These are phyloP conservation scores for Pseudogymnoascus sp. DNA, from an alignment of 2,329 filamentous ascomycete species.

Conservation along the genomic window DNA sequence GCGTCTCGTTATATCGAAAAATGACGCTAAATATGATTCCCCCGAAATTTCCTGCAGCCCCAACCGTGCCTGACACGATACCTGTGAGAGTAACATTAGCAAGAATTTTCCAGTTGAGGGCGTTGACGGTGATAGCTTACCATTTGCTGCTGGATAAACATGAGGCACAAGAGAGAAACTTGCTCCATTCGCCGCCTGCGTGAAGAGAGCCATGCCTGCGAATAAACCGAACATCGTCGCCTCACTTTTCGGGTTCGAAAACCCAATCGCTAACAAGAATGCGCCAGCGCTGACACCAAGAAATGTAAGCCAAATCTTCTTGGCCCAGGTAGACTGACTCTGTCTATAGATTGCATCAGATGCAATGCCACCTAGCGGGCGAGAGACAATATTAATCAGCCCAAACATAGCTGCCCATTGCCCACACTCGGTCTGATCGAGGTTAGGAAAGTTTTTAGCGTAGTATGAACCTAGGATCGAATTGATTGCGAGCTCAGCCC, in stretches of 20 bases:
- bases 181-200: constrained; percentile 77
- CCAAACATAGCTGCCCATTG: constrained; percentile 68
- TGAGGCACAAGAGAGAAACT: constrained; percentile 85
- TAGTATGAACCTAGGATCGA: constrained; percentile 51
- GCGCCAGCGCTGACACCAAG: constrained; percentile 48
- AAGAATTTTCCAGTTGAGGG: background rate
- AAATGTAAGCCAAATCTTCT: constrained; percentile 54
- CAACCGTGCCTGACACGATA: constrained; percentile 62
- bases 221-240: constrained; percentile 68
- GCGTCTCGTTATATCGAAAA: constrained; percentile 62
- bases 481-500: constrained; percentile 55
- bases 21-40: constrained; percentile 75
- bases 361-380: constrained; percentile 55
- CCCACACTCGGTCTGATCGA: constrained; percentile 47
- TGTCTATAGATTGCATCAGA: constrained; percentile 38
- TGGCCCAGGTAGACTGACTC: constrained; percentile 47
- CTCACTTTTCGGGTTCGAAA: constrained; percentile 52
- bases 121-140: constrained; percentile 26
- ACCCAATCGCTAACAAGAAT: constrained; percentile 55
- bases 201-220: constrained; percentile 69
- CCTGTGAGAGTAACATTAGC: constrained; percentile 34
- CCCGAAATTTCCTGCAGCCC: constrained; percentile 72
- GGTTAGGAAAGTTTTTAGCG: constrained; percentile 48
- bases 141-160: constrained; percentile 50
- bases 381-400: constrained; percentile 60